phyloP scores from a whole-genome alignment of 805 yeast species.

The Myxozyma sirexii region DNA sequence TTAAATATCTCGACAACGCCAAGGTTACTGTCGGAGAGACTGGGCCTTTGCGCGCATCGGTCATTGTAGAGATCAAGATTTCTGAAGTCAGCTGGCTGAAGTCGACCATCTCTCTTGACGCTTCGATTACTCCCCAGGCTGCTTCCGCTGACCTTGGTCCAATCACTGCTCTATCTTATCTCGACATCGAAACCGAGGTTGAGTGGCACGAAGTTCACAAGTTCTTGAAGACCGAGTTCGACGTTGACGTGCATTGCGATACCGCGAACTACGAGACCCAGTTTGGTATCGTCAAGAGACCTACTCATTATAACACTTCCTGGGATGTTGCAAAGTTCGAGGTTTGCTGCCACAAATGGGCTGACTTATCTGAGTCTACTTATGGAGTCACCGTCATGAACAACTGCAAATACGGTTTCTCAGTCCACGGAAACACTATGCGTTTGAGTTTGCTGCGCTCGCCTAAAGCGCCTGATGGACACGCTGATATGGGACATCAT shows the following conservation, averaged over 20 bases:
- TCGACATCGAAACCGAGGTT: slow-evolving; percentile 62
- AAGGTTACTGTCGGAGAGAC: slow-evolving; percentile 47
- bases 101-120: slow-evolving; percentile 71
- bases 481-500: slow-evolving; percentile 93
- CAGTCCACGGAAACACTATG: slow-evolving; percentile 91
- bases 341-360: slow-evolving; percentile 91
- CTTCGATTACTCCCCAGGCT: slow-evolving; percentile 42
- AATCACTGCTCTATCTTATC: slow-evolving; percentile 41
- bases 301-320: slow-evolving; percentile 90
- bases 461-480: slow-evolving; percentile 91
- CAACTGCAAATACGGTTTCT: slow-evolving; percentile 86
- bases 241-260: slow-evolving; percentile 77
- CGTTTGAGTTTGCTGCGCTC: slow-evolving; percentile 84
- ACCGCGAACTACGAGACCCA: slow-evolving; percentile 89
- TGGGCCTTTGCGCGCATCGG: slow-evolving; percentile 64
- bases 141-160: slow-evolving; percentile 41
- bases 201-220: slow-evolving; percentile 87
- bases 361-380: slow-evolving; percentile 82
- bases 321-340: slow-evolving; percentile 98
- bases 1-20: slow-evolving; percentile 52
- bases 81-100: slow-evolving; percentile 60
- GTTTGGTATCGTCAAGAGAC: slow-evolving; percentile 86
- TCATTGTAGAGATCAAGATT: slow-evolving; percentile 63
- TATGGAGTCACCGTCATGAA: slow-evolving; percentile 88
- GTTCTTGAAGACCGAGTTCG: slow-evolving; percentile 93